Evolutionary conservation across 345 rosid genomes (phyloP).

Genomic region (Hevea brasiliensis): DNA sequence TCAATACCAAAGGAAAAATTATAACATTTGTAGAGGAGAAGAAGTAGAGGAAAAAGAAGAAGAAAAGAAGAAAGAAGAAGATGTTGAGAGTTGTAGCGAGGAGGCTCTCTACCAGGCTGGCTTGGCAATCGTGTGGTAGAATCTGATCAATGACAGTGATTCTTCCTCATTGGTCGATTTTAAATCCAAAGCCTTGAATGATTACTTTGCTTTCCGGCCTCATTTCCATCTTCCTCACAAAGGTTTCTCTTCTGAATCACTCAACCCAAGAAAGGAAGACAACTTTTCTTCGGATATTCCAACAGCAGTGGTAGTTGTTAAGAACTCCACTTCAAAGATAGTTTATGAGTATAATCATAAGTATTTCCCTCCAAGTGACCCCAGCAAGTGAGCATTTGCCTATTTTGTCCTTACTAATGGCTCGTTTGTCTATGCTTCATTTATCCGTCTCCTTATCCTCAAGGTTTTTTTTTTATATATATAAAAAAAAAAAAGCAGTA

Average conservation of each 20-base stretch:
- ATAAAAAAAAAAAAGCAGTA: too few species aligned
- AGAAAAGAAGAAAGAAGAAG: too few species aligned
- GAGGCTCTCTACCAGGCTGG: constrained; percentile 40
- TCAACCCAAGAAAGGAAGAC: too few species aligned
- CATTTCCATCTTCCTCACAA: constrained; percentile 37
- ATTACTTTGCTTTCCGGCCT: constrained; percentile 19
- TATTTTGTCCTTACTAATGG: constrained; percentile 89
- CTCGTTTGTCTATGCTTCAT: constrained; percentile 84
- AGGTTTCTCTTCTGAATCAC: too few species aligned
- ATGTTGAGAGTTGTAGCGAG: constrained; percentile 53
- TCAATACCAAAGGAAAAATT: too few species aligned
- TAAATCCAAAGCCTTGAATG: constrained; percentile 29
- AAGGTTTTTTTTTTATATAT: too few species aligned
- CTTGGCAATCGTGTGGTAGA: constrained; percentile 16
- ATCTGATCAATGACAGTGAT: constrained; percentile 29
- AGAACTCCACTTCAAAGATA: too few species aligned
- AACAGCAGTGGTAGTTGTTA: too few species aligned
- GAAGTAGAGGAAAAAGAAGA: too few species aligned
- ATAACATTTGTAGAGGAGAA: too few species aligned
- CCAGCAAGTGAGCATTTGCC: constrained; percentile 93
- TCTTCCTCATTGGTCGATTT: constrained; percentile 28
- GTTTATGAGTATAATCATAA: constrained; percentile 79
- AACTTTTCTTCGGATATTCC: too few species aligned
- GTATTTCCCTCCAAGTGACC: constrained; percentile 90
- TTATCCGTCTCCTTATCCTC: constrained; percentile 76